Evolutionary conservation across 441 rosid species (phyloP).

Genomic region (Gossypium gossypioides): DNA sequence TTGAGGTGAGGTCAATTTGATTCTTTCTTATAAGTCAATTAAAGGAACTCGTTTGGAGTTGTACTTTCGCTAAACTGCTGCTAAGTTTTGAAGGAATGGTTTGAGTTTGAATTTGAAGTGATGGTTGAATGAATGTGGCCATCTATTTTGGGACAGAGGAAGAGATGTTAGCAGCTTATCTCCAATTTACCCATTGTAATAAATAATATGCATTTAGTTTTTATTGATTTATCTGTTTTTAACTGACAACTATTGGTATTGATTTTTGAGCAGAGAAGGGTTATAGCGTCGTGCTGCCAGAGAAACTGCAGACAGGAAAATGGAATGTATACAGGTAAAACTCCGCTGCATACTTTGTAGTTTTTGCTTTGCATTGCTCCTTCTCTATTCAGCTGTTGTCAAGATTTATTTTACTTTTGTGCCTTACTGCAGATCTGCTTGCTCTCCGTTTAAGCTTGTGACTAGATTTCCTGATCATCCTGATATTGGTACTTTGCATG

Average conservation of each 20-base stretch:
- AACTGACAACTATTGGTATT: slow-evolving; percentile 2
- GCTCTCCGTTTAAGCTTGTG: slow-evolving; percentile 66
- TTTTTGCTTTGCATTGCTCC: not conserved
- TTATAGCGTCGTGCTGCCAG: slow-evolving; percentile 89
- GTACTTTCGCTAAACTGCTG: not conserved
- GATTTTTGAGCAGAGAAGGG: slow-evolving; percentile 62
- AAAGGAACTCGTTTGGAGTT: not conserved
- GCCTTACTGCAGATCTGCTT: slow-evolving; percentile 51
- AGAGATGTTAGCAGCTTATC: not conserved
- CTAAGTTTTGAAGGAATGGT: not conserved
- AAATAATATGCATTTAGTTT: not conserved
- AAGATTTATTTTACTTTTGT: slow-evolving; percentile 2
- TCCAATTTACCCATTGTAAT: not conserved
- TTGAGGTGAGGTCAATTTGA: not conserved
- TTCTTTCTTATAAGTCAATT: not conserved
- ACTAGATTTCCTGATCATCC: slow-evolving; percentile 81
- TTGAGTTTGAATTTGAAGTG: not conserved
- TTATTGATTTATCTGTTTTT: not conserved
- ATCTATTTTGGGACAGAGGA: not conserved
- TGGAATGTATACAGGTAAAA: slow-evolving; percentile 91
- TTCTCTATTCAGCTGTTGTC: not conserved
- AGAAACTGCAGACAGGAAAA: slow-evolving; percentile 77
- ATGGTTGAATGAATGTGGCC: not conserved
- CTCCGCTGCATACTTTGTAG: not conserved
- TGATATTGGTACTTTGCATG: slow-evolving; percentile 82